Conservation (phyloP, 2,329 filamentous ascomycete genomes). For the Lasiodiplodia sp. region DNA sequence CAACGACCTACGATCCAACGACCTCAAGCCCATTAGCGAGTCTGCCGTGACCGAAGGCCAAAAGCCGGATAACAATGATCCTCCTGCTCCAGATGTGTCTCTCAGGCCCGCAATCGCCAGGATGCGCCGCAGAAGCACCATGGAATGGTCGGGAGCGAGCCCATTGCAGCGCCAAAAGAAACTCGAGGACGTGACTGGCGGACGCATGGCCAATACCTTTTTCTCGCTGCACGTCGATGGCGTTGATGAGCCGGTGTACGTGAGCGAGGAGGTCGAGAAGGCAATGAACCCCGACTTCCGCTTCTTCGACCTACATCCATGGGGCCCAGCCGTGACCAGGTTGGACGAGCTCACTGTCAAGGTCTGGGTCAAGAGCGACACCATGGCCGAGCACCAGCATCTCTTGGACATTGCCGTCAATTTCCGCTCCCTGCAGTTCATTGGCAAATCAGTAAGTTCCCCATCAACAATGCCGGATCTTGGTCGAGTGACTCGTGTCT, state of each 20-base stretch:
- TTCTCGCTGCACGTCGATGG: conserved; percentile 77
- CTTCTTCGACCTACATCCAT: conserved; percentile 77
- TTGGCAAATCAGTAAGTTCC: conserved; percentile 66
- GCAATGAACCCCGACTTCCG: conserved; percentile 92
- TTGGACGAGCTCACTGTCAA: conserved; percentile 70
- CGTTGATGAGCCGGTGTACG: conserved; percentile 75
- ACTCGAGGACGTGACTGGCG: conserved; percentile 75
- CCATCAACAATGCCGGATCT: conserved; percentile 16
- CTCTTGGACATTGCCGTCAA: conserved; percentile 77
- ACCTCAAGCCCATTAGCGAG: conserved; percentile 37
- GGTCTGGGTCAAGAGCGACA: conserved; percentile 73
- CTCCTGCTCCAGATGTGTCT: conserved; percentile 35
- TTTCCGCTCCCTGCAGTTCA: conserved; percentile 76
- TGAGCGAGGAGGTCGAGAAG: conserved; percentile 80
- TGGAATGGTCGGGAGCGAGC: conserved; percentile 69
- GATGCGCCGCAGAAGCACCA: conserved; percentile 63
- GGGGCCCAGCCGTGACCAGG: conserved; percentile 70
- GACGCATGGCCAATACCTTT: conserved; percentile 83
- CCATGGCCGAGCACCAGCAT: conserved; percentile 64
- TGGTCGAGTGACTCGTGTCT: neutral
- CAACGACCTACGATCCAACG: conserved; percentile 56
- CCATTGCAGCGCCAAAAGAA: conserved; percentile 72
- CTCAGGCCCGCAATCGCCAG: conserved; percentile 47
- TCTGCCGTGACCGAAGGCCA: conserved; percentile 33
- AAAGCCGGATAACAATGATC: conserved; percentile 36